Evolutionary conservation across 345 rosid species (phyloP).

Genomic region (Boechera divaricarpa): DNA sequence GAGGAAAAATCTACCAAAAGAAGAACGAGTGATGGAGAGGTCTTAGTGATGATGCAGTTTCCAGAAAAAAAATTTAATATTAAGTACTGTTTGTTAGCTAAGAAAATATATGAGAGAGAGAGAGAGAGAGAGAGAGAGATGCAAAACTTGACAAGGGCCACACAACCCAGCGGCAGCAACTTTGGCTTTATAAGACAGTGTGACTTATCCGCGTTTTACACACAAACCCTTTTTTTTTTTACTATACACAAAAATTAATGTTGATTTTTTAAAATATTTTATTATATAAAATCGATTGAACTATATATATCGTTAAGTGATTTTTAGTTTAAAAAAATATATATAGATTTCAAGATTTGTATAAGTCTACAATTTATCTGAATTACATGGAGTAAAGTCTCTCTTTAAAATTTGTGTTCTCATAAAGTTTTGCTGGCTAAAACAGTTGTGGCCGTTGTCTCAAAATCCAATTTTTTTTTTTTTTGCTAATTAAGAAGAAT

Average conservation of each 20-base stretch:
- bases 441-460: not conserved
- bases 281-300: not conserved
- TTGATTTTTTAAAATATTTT: no score
- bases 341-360: not conserved
- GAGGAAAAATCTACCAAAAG: constrained; percentile 31
- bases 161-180: constrained; percentile 12
- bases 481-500: not conserved
- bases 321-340: no score
- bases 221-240: not conserved
- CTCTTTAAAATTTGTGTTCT: not conserved
- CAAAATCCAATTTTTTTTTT: not conserved
- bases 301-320: no score
- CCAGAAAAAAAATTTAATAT: constrained; percentile 11
- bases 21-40: constrained; percentile 31
- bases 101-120: not conserved
- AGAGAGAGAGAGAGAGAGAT: constrained; percentile 11
- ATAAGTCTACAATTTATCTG: not conserved
- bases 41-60: constrained; percentile 18
- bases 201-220: not conserved
- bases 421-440: not conserved
- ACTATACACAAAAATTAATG: not conserved
- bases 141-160: constrained; percentile 34
- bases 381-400: not conserved
- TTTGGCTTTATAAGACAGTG: not conserved
- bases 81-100: not conserved